Conservation (phyloP, 31 red algal species). For the Asparagopsis taxiformis region DNA sequence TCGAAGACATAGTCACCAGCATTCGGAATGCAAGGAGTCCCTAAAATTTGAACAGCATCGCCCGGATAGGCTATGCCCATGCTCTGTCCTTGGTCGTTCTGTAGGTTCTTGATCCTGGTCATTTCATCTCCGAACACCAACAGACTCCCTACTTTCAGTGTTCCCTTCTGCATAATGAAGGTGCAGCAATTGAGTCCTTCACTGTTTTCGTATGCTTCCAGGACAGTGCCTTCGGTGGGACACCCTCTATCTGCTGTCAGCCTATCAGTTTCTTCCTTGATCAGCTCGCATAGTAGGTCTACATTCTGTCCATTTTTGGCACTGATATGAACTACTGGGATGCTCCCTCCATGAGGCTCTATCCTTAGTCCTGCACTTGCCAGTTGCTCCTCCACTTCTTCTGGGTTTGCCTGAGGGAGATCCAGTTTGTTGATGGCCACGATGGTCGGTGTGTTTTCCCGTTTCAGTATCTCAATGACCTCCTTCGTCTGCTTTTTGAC, state of each 20-base stretch:
- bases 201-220: conserved; percentile 7
- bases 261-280: conserved; percentile 1
- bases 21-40: no score
- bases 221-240: conserved; percentile 1
- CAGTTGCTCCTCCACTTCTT: conserved; percentile 13
- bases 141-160: conserved; percentile 1
- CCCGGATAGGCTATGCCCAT: no score
- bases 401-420: conserved; percentile 8
- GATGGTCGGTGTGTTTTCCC: conserved; percentile 49
- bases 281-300: conserved; percentile 11
- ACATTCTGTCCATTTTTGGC: conserved; percentile 43
- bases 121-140: conserved; percentile 13
- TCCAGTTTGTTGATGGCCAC: conserved; percentile 83
- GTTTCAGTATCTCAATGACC: conserved; percentile 44
- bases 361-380: conserved; percentile 25
- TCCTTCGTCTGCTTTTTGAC: conserved; percentile 72
- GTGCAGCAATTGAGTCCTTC: background rate
- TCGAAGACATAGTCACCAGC: no score
- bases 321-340: conserved; percentile 42
- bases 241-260: background rate
- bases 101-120: no score
- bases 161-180: conserved; percentile 10
- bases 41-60: no score
- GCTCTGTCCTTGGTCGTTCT: no score
- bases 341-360: conserved; percentile 42